Base-by-base conservation (phyloP, 148 eudicot species). In the Spergularia marina region DNA sequence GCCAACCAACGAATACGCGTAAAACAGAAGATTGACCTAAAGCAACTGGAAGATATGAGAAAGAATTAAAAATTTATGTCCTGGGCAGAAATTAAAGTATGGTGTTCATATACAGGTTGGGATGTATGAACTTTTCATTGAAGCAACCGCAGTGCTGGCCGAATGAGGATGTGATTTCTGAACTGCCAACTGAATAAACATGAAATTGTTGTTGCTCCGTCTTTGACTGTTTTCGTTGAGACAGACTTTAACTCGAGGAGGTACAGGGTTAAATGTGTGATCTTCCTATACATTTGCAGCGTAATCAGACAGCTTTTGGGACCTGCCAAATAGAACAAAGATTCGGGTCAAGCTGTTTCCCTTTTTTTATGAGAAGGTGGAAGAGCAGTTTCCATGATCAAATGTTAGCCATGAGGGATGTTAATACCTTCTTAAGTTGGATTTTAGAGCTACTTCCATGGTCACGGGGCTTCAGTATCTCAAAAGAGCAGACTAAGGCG, bases 391-490 rank as follows among this genome's bases (percentile, higher is more conserved):
- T 64, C 4, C 39, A 39, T 39, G 67, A 64, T 64, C 52, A 40
- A 65, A 65, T 9, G 13, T 44, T 25, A 53, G 0, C 12, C 44
- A 9, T 30, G 18, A 52, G 41, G 30, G n/a, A 5, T 68, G 40
- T 12, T 11, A 16, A 17, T 87, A 90, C 97, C 97, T 92, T 92
- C 82, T 87, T 92, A 53, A 92, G 91, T 72, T 78, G 82, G 52
- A 77, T 15, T 84, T 84, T 90, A 11, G 97, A 89, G 72, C 85
- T 63, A 74, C 93, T 82, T 21, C 91, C 79, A 58, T 74, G 57
- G 16, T 87, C 89, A n/a, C 80, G 81, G 21, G 94, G 92, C 77
- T 93, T 93, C 71, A 93, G 44, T 69, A 93, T 93, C 85, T 89
- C 91, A 23, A 93, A 93, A 25, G 98, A 91, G 80, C 98, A 93